Evolutionary conservation across 179 eudicot genomes (phyloP), one percentile per base, ranked within the genome.

Genomic region (Pouteria campechiana): DNA sequence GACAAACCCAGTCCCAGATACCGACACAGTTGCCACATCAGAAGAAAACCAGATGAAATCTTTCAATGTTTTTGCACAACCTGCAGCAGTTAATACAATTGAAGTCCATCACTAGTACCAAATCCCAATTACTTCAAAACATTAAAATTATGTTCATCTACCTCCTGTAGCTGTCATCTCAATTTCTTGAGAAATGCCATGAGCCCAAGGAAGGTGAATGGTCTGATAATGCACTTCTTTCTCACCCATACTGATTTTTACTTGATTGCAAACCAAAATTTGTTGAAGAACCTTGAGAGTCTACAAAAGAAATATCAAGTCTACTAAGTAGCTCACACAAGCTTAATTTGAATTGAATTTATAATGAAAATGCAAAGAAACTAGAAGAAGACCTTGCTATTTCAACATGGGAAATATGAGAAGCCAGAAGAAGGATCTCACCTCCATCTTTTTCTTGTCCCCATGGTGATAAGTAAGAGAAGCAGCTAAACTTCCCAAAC

Each of bases 11-110:
- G 60, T 55, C 33, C 71, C 78, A 55, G 97, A 88, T 32, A 84
- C 82, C 33, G 82, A 75, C 41, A 79, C 53, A 57, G 58, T 70
- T 41, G 47, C 57, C 62, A 55, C 48, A 40, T 88, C 92, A 23
- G 94, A 78, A 21, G 97, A 84, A 68, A 75, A 64, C 97, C 97
- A 88, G 47, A 65, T 80, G 64, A 65, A 88, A 55, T 88, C 97
- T 41, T 63, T 63, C 23, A 73, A 62, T 52, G 68, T 51, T 44
- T 69, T 69, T 57, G 80, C 88, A 69, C 97, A 88, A 53, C 88
- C 88, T 79, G 62, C 56, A 69, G 51, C 19, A 48, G 46, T 45
- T 13, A 43, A 22, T 6, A 18, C 17, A 27, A 51, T 7, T 10
- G 9, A 36, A 60, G 21, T 52, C 35, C 36, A 32, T 37, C 24